Evolutionary conservation across 148 eudicot species (phyloP).

Genomic region (Vaccinium myrtillus): DNA sequence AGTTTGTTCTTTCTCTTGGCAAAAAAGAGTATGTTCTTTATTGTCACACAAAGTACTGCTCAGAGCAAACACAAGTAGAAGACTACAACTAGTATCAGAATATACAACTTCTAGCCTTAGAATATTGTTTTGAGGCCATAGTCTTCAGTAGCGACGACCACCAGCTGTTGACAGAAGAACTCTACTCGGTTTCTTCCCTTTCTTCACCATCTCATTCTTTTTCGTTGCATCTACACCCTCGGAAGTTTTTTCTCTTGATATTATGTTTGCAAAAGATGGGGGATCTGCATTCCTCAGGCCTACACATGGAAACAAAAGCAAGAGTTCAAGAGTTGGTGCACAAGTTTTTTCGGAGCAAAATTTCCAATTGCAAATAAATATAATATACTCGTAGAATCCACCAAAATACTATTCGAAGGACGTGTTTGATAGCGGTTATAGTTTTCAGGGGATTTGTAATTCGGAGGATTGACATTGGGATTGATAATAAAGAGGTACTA

Average conservation of each 20-base stretch:
- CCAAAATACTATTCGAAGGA: not conserved
- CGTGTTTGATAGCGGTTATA: too few species aligned
- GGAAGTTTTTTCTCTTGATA: constrained; percentile 49
- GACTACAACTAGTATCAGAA: not conserved
- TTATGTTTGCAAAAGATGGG: constrained; percentile 72
- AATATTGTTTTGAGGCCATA: not conserved
- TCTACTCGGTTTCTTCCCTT: constrained; percentile 77
- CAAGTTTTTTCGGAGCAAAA: not conserved
- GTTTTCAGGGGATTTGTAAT: too few species aligned
- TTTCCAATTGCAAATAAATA: not conserved
- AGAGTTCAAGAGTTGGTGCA: not conserved
- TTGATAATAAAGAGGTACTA: too few species aligned
- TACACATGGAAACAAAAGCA: constrained; percentile 21
- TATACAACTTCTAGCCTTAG: not conserved
- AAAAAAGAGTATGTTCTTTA: not conserved
- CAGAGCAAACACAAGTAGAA: not conserved
- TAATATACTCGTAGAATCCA: not conserved
- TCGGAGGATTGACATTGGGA: too few species aligned
- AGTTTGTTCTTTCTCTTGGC: not conserved
- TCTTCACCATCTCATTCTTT: constrained; percentile 59
- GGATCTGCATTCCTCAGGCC: constrained; percentile 45
- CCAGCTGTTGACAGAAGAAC: constrained; percentile 89
- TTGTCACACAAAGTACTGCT: not conserved
- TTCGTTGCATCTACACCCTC: constrained; percentile 35
- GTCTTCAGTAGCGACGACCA: constrained; percentile 79